A percentile compares a stretch with the other conserved stretches of the same genome.
Conservation (phyloP, 139 green algal species). For the Asterochloris sp. region DNA sequence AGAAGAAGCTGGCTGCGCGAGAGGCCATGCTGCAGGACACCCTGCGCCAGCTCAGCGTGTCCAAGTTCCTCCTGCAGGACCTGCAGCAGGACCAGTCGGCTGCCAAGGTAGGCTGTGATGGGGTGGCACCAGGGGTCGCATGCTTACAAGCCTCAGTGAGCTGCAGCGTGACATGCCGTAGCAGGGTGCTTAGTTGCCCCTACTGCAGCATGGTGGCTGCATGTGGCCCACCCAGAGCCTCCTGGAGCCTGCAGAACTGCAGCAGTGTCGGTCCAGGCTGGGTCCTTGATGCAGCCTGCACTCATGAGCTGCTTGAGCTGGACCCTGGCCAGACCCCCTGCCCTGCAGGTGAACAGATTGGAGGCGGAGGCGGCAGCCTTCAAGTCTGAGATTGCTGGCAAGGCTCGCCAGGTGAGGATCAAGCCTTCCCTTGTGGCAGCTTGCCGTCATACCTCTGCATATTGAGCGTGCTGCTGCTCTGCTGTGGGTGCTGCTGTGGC, state of each 20-base stretch:
- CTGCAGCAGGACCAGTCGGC: slow-evolving; percentile 8
- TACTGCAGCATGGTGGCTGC: background rate
- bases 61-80: slow-evolving; percentile 37
- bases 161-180: slow-evolving; percentile 14
- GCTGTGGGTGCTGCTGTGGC: too few relatives aligned
- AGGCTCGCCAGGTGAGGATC: background rate
- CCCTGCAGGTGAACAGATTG: background rate
- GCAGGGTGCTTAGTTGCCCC: background rate
- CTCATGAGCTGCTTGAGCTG: too few relatives aligned
- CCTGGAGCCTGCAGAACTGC: too few relatives aligned
- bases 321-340: too few relatives aligned
- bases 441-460: too few relatives aligned
- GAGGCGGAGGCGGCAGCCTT: background rate
- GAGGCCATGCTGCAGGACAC: slow-evolving; percentile 30
- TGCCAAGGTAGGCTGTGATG: background rate
- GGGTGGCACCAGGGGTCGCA: background rate
- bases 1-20: slow-evolving; percentile 3
- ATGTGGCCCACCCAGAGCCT: too few relatives aligned
- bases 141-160: background rate
- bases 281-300: background rate
- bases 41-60: slow-evolving; percentile 31
- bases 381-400: slow-evolving; percentile 22
- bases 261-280: too few relatives aligned
- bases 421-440: too few relatives aligned
- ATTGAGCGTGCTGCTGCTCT: too few relatives aligned